Conservation (phyloP, 1,139 yeast genomes). For the Yamadazyma jaroonii region DNA sequence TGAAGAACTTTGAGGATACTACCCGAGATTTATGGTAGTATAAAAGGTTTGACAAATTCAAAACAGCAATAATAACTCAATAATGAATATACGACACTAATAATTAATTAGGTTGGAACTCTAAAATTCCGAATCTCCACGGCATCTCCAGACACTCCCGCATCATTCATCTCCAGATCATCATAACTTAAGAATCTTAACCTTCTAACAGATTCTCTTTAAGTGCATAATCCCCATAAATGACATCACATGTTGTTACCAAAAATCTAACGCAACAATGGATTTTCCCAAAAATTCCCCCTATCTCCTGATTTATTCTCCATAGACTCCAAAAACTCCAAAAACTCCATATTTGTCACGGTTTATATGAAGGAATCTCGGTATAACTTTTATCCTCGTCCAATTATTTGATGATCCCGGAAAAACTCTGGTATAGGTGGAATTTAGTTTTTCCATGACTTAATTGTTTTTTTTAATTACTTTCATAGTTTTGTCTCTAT, state of each 20-base stretch:
- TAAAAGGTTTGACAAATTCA: too few relatives aligned
- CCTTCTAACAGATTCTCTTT: too few relatives aligned
- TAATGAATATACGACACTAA: too few relatives aligned
- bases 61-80: too few relatives aligned
- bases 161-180: too few relatives aligned
- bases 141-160: too few relatives aligned
- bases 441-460: background rate
- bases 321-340: background rate
- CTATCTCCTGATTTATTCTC: slow-evolving; percentile 2
- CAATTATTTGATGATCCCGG: slow-evolving; percentile 2
- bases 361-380: slow-evolving; percentile 3
- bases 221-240: background rate
- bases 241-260: background rate
- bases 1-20: slow-evolving; percentile 42
- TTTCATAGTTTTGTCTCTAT: background rate
- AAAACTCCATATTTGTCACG: background rate
- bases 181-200: too few relatives aligned
- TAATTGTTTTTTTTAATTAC: background rate
- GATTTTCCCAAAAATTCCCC: background rate
- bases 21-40: slow-evolving; percentile 37
- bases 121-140: too few relatives aligned
- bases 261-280: too few relatives aligned
- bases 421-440: background rate
- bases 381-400: slow-evolving; percentile 3
- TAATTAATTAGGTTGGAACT: too few relatives aligned